phyloP scores from a whole-genome alignment of 2,329 filamentous ascomycete species.

The Sporothrix schenckii region DNA sequence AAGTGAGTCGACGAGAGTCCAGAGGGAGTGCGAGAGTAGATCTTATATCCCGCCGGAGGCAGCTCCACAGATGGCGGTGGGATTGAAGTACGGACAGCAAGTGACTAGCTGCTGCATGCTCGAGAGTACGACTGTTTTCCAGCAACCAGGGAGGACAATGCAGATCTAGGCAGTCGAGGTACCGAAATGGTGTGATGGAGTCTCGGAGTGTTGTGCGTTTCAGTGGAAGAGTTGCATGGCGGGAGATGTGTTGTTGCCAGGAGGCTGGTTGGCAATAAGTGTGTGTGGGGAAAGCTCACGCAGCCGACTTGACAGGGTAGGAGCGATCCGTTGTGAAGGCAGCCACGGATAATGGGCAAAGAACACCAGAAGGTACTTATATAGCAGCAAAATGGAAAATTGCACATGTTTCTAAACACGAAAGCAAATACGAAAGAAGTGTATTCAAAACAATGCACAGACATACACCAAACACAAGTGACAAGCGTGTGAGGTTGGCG shows the following conservation, averaged over 20 bases:
- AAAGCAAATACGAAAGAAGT: not conserved
- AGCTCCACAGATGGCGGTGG: not conserved
- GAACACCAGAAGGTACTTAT: not conserved
- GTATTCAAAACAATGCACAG: not conserved
- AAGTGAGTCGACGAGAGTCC: too few relatives aligned
- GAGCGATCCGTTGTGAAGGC: not conserved
- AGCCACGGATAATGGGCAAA: not conserved
- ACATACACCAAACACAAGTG: not conserved
- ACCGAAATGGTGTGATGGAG: too few relatives aligned
- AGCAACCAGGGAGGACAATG: not conserved
- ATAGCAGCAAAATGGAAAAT: not conserved
- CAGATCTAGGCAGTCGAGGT: slow-evolving; percentile 5
- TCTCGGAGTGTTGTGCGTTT: not conserved
- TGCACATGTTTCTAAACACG: not conserved
- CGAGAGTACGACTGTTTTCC: not conserved
- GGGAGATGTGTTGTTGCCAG: not conserved
- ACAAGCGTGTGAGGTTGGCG: not conserved
- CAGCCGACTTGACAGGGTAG: slow-evolving; percentile 17
- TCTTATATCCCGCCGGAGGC: not conserved
- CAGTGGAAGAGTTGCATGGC: not conserved
- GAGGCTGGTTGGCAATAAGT: slow-evolving; percentile 3
- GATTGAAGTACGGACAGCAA: not conserved
- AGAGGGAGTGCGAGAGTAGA: too few relatives aligned
- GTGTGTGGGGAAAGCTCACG: slow-evolving; percentile 21
- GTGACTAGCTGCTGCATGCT: not conserved